Evolutionary conservation across 805 yeast species (phyloP), one percentile per base, ranked within the genome.

Genomic region (Saccharomycopsis sp.): DNA sequence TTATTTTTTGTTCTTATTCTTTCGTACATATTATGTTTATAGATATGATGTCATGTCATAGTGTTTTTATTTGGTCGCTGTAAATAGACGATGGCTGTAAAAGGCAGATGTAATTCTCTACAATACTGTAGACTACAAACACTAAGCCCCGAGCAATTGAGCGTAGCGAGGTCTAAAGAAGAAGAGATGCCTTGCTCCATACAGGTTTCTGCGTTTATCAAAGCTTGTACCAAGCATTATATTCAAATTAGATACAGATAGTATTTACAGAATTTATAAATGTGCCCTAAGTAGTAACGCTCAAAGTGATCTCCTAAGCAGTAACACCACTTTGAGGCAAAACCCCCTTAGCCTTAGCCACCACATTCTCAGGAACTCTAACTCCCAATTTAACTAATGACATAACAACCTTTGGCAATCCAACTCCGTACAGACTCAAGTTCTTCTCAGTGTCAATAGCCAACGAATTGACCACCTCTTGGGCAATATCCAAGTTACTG

Each of bases 321-420:
- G 38, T 12, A 29, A 12, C 38, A 29, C 38, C 38, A n/a, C 38
- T 29, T 12, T 7, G 38, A 29, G 38, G 38, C 38, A 12, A 29
- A 5, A 29, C 38, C 38, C 38, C 38, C 38, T 29, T 44, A 23
- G 34, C 17, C 51, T 3, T 20, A 3, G 38, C 29, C 15, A 44
- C 42, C 3, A 67, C 55, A 38, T 54, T 53, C 5, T 56, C 62
- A 19, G 71, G 71, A 17, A 70, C 47, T 1, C 23, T 22, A 38
- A 65, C 58, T 9, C 69, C 70, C 47, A 59, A 61, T 1, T 47
- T 22, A 20, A 59, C 53, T 25, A 68, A 64, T 1, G 55, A 29
- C 12, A 41, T 38, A 9, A 42, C 24, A 72, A 63, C 42, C 60
- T 63, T 2, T 83, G 83, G 54, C 79, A 64, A 52, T 65, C 70